Base-by-base conservation (phyloP, 208 protist species). In the Trypanosoma mega region DNA sequence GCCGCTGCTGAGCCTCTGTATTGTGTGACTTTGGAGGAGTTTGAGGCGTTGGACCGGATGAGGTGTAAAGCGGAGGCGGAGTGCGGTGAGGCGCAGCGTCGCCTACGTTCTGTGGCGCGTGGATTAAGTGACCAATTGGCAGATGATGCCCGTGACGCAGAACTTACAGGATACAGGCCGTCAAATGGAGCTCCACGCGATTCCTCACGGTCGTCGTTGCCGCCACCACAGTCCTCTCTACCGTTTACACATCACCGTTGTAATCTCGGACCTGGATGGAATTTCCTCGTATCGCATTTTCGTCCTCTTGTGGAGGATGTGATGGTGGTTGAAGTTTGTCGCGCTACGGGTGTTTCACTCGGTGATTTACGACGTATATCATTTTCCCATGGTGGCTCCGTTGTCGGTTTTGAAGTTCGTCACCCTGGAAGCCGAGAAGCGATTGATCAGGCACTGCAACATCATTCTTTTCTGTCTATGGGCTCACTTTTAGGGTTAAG, bases 291-390 rank as follows among this genome's bases (percentile, higher is more conserved):
- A 29, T 16, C 9, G 2, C 18, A 52, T 0, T 53, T 48, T 27
- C 41, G n/a, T 12, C 23, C 46, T 14, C 34, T 69, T 43, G 53
- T 69, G 18, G 53, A 69, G 24, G 63, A 69, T 48, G 53, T 69
- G 1, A 47, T 69, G 48, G 4, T 55, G 3, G 43, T 69, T 41
- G 63, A 69, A 31, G 33, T 69, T 0, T 69, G 31, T 31, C 63
- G 63, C 3, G 63, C 63, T 18, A 39, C 27, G 9, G 20, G 3
- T 36, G 6, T 62, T 24, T 46, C 52, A 16, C 30, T 51, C 11
- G 44, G 61, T 41, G 27, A 48, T 39, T 30, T 69, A 30, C 47
- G 44, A 11, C 9, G 20, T 48, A 14, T 69, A 21, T 9, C 29
- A n/a, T 60, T 69, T 62, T 2, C 29, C 0, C 2, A 9, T 34